Evolutionary conservation across 164 flowering plant species (phyloP), one percentile per base, ranked within the genome.

Genomic region (Vitis rupestris): DNA sequence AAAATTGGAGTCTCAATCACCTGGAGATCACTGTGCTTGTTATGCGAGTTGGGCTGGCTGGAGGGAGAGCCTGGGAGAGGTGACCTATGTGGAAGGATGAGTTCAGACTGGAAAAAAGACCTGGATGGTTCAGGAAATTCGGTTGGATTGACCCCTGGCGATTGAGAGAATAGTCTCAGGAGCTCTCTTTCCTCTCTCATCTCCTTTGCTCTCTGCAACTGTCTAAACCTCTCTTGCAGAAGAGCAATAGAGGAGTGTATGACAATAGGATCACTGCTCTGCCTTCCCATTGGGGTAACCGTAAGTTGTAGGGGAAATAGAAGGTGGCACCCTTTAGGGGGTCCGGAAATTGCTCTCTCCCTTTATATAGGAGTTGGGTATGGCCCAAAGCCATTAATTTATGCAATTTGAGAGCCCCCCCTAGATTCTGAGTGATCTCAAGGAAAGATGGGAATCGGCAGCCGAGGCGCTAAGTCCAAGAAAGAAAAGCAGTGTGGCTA

Each of bases 201-300:
- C 70, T 80, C 83, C 71, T 80, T 82, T 3, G 66, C 82, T 67
- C 73, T 70, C 75, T 80, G 76, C 70, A 82, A 62, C 65, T 74
- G 75, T 67, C 74, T 80, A 50, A 84, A 84, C 70, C 87, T 80
- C 65, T 83, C 85, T 64, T 82, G 87, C 67, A 80, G 70, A 13
- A 84, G 74, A n/a, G 75, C 77, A 53, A 82, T 80, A 63, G 87
- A 82, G 65, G 84, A 79, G 23, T 65, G 77, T 30, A 14, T 9
- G 37, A 30, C 69, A 23, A 63, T 61, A 37, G 64, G 59, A 55
- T 76, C 72, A 49, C 71, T 44, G 37, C 64, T 61, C 50, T 71
- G 69, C 59, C 71, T 71, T 16, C 63, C 74, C 82, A 78, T 76
- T n/a, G 75, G 19, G 17, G 37, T 47, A 61, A 52, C 10, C 9